These are phyloP conservation scores for Brassica carinata DNA, from an alignment of 345 rosid genomes.

Conservation along the genomic window DNA sequence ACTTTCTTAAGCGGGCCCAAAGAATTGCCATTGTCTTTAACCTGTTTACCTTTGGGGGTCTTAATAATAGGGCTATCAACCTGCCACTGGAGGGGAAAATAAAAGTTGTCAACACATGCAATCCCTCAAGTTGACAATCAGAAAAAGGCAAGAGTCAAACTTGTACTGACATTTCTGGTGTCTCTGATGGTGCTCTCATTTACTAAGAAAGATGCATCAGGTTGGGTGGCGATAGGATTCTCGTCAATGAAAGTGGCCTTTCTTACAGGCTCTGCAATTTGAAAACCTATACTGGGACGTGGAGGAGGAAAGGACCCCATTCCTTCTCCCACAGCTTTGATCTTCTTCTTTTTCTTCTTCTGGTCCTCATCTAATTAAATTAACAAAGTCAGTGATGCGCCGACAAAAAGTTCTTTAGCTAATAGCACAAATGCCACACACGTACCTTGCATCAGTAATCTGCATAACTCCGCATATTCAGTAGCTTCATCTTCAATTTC, in stretches of 20 bases:
- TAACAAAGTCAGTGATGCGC: constrained; percentile 22
- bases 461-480: constrained; percentile 86
- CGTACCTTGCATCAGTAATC: constrained; percentile 96
- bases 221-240: constrained; percentile 46
- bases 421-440: constrained; percentile 19
- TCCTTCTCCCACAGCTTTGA: constrained; percentile 49
- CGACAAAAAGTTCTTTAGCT: neutral
- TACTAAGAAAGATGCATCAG: constrained; percentile 43
- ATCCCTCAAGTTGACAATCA: neutral
- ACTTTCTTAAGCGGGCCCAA: constrained; percentile 53
- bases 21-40: constrained; percentile 47
- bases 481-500: constrained; percentile 96
- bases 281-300: constrained; percentile 49
- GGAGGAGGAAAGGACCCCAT: constrained; percentile 46
- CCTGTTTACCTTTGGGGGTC: constrained; percentile 59
- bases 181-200: constrained; percentile 54
- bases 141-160: constrained; percentile 13
- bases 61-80: constrained; percentile 54
- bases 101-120: constrained; percentile 22
- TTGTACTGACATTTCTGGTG: constrained; percentile 57
- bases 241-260: constrained; percentile 52
- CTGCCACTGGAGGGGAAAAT: constrained; percentile 50
- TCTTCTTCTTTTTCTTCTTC: constrained; percentile 79
- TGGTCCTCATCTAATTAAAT: constrained; percentile 65
- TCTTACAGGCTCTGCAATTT: constrained; percentile 53